Percentiles rank a stretch among this genome's conserved stretches.
phyloP scores from a whole-genome alignment of 257 asterid species.

The Lithospermum erythrorhizon region DNA sequence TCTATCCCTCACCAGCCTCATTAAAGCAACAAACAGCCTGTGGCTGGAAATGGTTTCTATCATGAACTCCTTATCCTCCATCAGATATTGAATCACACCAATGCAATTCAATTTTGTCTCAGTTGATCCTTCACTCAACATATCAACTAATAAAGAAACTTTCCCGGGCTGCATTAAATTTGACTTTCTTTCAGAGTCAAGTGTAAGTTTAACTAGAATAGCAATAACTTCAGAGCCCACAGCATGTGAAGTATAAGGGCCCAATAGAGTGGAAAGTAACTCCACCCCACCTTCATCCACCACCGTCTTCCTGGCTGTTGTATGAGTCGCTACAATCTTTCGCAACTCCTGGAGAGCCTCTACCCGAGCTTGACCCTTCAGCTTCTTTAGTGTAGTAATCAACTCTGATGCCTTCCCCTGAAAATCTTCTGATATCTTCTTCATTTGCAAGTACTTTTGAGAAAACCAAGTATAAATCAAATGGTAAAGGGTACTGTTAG shows the following conservation, averaged over 20 bases:
- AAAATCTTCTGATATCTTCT: constrained; percentile 57
- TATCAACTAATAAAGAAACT: constrained; percentile 45
- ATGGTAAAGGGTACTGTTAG: constrained; percentile 53
- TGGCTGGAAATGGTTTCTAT: constrained; percentile 40
- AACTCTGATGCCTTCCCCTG: constrained; percentile 52
- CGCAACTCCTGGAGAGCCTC: constrained; percentile 50
- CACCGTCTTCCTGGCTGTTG: constrained; percentile 41
- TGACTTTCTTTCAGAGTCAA: constrained; percentile 33
- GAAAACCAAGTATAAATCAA: constrained; percentile 51
- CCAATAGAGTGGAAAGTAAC: constrained; percentile 44
- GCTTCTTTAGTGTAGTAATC: constrained; percentile 37
- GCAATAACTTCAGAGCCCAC: constrained; percentile 56
- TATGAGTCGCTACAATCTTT: constrained; percentile 34
- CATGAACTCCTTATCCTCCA: constrained; percentile 45
- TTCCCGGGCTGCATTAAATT: constrained; percentile 64
- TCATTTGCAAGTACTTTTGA: constrained; percentile 56
- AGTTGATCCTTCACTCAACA: constrained; percentile 54
- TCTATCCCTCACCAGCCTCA: constrained; percentile 46
- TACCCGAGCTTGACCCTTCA: constrained; percentile 52
- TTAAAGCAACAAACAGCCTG: constrained; percentile 46
- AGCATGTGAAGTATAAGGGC: constrained; percentile 60
- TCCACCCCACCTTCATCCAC: constrained; percentile 45
- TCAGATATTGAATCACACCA: constrained; percentile 32
- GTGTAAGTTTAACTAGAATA: constrained; percentile 35
- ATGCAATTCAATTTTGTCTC: constrained; percentile 54